A percentile compares a stretch with the other conserved stretches of the same genome.
These are phyloP conservation scores for Cyberlindnera mrakii DNA, from an alignment of 805 yeast genomes.

Conservation along the genomic window DNA sequence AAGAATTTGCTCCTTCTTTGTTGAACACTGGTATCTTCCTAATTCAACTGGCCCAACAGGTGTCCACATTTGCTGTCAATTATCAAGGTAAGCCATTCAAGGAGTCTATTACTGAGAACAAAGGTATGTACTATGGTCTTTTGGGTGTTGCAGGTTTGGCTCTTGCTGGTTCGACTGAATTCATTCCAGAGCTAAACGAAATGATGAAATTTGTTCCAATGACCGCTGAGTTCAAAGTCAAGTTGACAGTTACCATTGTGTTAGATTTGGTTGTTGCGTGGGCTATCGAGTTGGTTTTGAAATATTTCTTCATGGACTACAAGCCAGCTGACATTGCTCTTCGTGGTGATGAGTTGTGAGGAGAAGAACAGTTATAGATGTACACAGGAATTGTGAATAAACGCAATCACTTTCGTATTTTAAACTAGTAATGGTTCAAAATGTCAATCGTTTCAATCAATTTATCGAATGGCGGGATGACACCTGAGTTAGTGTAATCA, in stretches of 20 bases:
- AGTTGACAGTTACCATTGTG: slow-evolving; percentile 66
- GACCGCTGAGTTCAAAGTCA: slow-evolving; percentile 64
- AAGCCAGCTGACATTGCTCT: slow-evolving; percentile 87
- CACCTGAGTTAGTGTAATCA: slow-evolving; percentile 19
- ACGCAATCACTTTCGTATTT: no score
- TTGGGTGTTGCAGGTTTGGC: slow-evolving; percentile 88
- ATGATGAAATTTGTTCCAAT: slow-evolving; percentile 89
- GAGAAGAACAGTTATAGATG: neutral
- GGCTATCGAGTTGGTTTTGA: slow-evolving; percentile 74
- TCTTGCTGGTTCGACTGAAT: slow-evolving; percentile 87
- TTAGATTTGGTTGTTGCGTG: slow-evolving; percentile 74
- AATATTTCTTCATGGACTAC: slow-evolving; percentile 81
- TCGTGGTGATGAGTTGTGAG: slow-evolving; percentile 15
- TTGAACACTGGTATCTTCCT: slow-evolving; percentile 94
- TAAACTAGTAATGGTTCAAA: neutral
- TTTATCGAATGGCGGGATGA: slow-evolving; percentile 24
- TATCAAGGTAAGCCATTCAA: slow-evolving; percentile 97
- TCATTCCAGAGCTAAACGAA: slow-evolving; percentile 89
- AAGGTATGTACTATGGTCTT: slow-evolving; percentile 95
- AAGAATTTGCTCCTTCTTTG: slow-evolving; percentile 80
- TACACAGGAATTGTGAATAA: no score
- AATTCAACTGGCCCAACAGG: slow-evolving; percentile 92
- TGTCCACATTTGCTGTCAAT: slow-evolving; percentile 95
- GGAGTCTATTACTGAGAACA: slow-evolving; percentile 82
- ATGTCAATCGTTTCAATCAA: slow-evolving; percentile 7